Percentiles rank a stretch among this genome's conserved stretches.
These are phyloP conservation scores for Auricularia heimuer DNA, from an alignment of 768 basidiomycete genomes.

Conservation along the genomic window DNA sequence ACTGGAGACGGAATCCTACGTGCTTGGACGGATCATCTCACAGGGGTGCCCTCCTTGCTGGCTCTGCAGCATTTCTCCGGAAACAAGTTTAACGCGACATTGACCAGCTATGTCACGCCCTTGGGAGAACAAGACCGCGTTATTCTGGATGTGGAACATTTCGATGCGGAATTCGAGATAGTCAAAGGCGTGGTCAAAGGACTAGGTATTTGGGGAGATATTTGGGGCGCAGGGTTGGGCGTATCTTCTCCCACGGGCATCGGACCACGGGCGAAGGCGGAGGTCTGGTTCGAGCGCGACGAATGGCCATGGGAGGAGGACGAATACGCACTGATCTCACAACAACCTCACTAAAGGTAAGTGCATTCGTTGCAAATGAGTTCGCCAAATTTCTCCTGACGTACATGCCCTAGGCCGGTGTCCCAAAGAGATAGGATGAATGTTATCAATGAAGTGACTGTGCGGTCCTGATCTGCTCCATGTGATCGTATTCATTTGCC, in stretches of 20 bases:
- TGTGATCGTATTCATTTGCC: no score
- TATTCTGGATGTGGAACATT: neutral
- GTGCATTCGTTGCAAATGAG: no score
- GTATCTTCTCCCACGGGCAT: neutral
- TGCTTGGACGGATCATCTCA: neutral
- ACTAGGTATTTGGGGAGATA: neutral
- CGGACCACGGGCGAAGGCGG: neutral
- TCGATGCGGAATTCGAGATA: neutral
- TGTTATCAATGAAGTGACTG: no score
- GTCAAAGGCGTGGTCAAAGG: neutral
- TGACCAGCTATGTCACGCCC: neutral
- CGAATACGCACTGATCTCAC: neutral
- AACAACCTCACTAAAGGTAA: neutral
- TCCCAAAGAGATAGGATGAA: no score
- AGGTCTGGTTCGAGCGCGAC: neutral
- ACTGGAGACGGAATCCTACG: neutral
- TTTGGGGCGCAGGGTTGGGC: neutral
- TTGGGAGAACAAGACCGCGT: neutral
- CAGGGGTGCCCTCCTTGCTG: neutral
- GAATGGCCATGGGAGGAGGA: neutral
- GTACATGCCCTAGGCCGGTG: no score
- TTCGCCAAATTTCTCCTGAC: no score
- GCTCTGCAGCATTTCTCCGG: conserved; percentile 1
- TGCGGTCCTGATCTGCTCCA: no score
- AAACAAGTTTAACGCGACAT: neutral